phyloP scores from a whole-genome alignment of 345 rosid species.

The Citrus cavaleriei region DNA sequence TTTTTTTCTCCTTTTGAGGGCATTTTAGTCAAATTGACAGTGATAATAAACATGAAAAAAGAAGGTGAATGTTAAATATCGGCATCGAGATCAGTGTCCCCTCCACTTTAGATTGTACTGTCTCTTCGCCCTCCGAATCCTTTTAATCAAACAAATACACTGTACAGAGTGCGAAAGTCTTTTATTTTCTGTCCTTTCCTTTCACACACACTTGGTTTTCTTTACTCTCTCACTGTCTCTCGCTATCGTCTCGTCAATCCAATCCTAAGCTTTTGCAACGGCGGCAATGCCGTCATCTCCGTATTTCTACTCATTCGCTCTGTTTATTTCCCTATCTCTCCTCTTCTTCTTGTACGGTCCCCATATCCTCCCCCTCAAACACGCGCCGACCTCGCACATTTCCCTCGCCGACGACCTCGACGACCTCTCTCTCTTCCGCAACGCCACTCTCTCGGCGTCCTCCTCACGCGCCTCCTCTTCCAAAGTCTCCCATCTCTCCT shows the following conservation, averaged over 20 bases:
- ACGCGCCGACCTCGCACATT: neutral
- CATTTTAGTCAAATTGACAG: neutral
- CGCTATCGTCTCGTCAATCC: neutral
- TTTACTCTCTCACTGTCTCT: neutral
- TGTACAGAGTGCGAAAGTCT: neutral
- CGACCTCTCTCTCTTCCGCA: conserved; percentile 61
- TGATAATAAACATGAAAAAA: too few species aligned
- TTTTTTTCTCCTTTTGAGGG: neutral
- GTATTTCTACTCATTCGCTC: conserved; percentile 37
- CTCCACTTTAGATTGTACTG: neutral
- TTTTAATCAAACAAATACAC: neutral
- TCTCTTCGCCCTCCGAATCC: neutral
- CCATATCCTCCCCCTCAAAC: conserved; percentile 22
- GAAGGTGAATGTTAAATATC: too few species aligned
- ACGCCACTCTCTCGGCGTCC: conserved; percentile 30
- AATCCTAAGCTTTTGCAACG: neutral
- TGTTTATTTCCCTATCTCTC: conserved; percentile 53
- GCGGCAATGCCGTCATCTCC: conserved; percentile 48
- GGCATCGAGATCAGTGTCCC: neutral
- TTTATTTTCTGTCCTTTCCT: too few species aligned
- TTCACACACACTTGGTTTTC: too few species aligned
- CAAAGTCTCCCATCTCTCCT: conserved; percentile 34
- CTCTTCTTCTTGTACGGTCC: conserved; percentile 44
- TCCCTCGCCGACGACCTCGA: conserved; percentile 46
- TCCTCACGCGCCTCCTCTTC: conserved; percentile 17